A percentile compares a stretch with the other conserved stretches of the same genome.
phyloP scores from a whole-genome alignment of 129 eudicot species.

The Mikania micrantha region DNA sequence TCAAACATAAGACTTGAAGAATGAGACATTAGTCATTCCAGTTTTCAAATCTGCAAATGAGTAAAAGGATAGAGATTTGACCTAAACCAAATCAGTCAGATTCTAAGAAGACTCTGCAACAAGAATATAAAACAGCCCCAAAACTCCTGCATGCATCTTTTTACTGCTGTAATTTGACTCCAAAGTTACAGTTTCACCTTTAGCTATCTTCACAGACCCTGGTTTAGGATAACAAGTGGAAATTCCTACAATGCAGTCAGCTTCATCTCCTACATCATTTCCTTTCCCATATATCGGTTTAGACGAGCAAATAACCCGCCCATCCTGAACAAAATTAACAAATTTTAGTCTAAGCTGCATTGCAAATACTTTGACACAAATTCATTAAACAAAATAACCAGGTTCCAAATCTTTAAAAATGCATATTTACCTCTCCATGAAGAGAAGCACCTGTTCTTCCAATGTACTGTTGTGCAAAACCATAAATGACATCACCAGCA shows the following conservation, averaged over 20 bases:
- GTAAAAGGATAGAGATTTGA: conserved; percentile 17
- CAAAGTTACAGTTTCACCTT: no score
- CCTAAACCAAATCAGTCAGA: conserved; percentile 10
- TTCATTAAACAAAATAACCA: not conserved
- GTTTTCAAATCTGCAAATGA: not conserved
- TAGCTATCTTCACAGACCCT: no score
- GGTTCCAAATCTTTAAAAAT: not conserved
- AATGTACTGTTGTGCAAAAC: no score
- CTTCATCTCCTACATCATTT: conserved; percentile 61
- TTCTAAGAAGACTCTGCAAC: conserved; percentile 39
- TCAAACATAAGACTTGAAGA: no score
- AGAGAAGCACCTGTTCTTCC: conserved; percentile 62
- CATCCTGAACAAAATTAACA: no score
- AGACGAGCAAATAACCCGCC: no score
- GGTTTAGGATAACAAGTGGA: conserved; percentile 73
- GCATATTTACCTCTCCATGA: conserved; percentile 50
- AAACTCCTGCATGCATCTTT: conserved; percentile 55
- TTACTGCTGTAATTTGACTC: conserved; percentile 54
- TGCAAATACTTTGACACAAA: no score
- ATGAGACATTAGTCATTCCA: no score
- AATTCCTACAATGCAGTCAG: conserved; percentile 83
- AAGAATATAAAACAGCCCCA: conserved; percentile 73
- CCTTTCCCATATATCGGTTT: conserved; percentile 81
- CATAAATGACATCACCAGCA: no score
- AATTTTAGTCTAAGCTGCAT: no score